Evolutionary conservation across 768 basidiomycete species (phyloP).

Genomic region (Grammothele lineata): DNA sequence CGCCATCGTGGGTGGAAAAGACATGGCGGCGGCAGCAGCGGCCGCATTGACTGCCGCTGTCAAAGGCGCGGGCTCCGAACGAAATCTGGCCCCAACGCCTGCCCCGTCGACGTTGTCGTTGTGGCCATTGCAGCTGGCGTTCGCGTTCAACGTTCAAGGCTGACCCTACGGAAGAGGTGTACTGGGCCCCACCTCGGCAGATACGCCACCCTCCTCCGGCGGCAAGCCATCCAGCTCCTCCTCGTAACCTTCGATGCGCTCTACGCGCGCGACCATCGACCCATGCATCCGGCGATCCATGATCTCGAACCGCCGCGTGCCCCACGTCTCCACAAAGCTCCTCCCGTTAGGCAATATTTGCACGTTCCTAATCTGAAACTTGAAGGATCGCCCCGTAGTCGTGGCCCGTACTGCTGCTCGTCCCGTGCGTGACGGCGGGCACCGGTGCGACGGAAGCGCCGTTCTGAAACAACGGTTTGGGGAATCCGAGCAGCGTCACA

Average conservation of each 20-base stretch:
- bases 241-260: slow-evolving; percentile 33
- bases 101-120: no score
- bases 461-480: slow-evolving; percentile 84
- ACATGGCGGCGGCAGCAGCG: no score
- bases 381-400: slow-evolving; percentile 96
- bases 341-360: slow-evolving; percentile 88
- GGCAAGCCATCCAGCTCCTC: no score
- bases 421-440: slow-evolving; percentile 31
- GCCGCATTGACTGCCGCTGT: no score
- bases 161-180: no score
- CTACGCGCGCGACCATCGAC: slow-evolving; percentile 81
- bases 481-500: slow-evolving; percentile 86
- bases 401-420: slow-evolving; percentile 39
- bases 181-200: no score
- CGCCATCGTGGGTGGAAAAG: no score
- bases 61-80: no score
- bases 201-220: no score
- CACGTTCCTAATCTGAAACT: slow-evolving; percentile 77
- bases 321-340: slow-evolving; percentile 77
- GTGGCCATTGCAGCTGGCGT: no score
- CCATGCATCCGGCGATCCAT: slow-evolving; percentile 82
- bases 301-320: slow-evolving; percentile 76
- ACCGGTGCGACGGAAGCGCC: slow-evolving; percentile 67
- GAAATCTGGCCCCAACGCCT: no score
- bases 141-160: no score